Conservation (phyloP, 2,329 filamentous ascomycete species). For the Colletotrichum destructivum region DNA sequence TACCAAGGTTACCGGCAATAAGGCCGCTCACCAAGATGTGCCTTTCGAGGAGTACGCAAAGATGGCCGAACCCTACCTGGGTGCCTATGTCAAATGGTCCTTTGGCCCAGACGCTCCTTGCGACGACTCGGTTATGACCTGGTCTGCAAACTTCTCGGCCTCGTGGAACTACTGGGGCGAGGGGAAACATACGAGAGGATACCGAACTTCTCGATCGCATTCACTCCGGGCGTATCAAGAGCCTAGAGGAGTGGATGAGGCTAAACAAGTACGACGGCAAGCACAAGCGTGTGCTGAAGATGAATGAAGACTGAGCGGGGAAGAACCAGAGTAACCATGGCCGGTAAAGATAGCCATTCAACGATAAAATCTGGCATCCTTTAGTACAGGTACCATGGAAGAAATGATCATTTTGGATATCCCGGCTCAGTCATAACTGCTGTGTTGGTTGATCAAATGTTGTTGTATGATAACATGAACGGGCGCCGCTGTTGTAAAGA, state of each 20-base stretch:
- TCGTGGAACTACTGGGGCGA: conserved; percentile 1
- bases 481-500: too few relatives aligned
- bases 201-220: conserved; percentile 67
- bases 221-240: conserved; percentile 61
- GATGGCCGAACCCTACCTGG: conserved; percentile 35
- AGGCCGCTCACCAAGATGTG: neutral
- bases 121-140: conserved; percentile 42
- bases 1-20: conserved; percentile 28
- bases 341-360: too few relatives aligned
- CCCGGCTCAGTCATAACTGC: too few relatives aligned
- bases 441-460: too few relatives aligned
- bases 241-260: conserved; percentile 60
- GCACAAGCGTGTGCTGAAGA: neutral
- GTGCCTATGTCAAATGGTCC: conserved; percentile 36
- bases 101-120: conserved; percentile 35
- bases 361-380: too few relatives aligned
- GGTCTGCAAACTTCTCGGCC: neutral
- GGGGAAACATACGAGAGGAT: conserved; percentile 49
- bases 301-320: neutral
- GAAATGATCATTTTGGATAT: too few relatives aligned
- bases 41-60: conserved; percentile 14
- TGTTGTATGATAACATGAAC: too few relatives aligned
- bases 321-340: neutral
- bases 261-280: neutral
- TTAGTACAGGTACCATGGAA: too few relatives aligned